Evolutionary conservation across 106 monocot genomes (phyloP), one percentile per base, ranked within the genome.

Genomic region (Acorus calamus): DNA sequence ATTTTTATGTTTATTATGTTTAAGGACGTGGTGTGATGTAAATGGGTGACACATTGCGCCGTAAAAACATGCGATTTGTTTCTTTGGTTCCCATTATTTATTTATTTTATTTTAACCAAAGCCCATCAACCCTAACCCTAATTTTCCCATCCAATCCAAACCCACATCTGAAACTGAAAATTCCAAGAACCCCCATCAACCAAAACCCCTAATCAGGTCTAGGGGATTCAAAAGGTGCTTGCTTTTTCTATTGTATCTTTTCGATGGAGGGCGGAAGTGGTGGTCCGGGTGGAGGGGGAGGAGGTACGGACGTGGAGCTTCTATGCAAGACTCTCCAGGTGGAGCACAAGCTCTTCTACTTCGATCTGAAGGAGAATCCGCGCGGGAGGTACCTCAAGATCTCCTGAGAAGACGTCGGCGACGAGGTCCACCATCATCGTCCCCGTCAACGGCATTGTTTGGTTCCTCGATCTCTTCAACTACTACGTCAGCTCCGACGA

Each of bases 301-400:
- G 52, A 7, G 52, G 52, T 7, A 10, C 28, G 10, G 52, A 52
- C 52, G 52, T 52, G 52, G 52, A 52, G 52, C 52, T 52, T 0
- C 8, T 52, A 10, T 7, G 52, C 52, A 52, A 52, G 52, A 52
- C 8, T 10, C 52, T 52, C 10, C 52, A 52, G 52, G 52, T 52
- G 52, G 52, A 7, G 80, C 88, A 93, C 74, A 93, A 93, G 69
- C 73, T 88, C 14, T 93, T 93, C 76, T 93, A 93, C 73, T 93
- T 93, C 69, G 92, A 93, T 67, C 83, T 92, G 49, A 92, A 92
- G 73, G 88, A 92, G 80, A 92, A 92, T 53, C 82, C 88, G 5
- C 66, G 88, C 8, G 88, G 92, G 2, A 62, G 76, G 66, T 93
- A 93, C 61, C 78, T 93, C 11, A 93, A 93, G 83, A 93, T 93